Evolutionary conservation across 2,329 filamentous ascomycete genomes (phyloP).

Genomic region (Exophiala dermatitidis): DNA sequence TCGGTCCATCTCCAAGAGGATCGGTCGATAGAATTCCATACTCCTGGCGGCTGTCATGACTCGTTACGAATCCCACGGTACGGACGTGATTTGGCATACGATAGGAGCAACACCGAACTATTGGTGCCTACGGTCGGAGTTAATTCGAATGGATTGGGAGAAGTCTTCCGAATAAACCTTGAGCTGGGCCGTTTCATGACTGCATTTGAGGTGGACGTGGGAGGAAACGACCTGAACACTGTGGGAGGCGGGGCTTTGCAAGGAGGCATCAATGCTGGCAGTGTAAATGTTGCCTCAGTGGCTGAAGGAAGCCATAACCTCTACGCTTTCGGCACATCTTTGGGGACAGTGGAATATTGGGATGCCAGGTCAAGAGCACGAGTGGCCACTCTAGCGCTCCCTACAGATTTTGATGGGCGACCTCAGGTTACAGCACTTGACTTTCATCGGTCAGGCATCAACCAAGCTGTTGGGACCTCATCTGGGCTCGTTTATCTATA

Average conservation of each 20-base stretch:
- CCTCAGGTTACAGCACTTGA: slow-evolving; percentile 77
- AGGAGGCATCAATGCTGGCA: slow-evolving; percentile 75
- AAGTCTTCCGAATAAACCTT: slow-evolving; percentile 87
- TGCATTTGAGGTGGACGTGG: slow-evolving; percentile 84
- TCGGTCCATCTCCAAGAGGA: slow-evolving; percentile 90
- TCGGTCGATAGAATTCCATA: slow-evolving; percentile 87
- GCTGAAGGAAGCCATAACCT: slow-evolving; percentile 86
- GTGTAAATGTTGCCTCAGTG: slow-evolving; percentile 78
- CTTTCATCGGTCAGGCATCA: slow-evolving; percentile 76
- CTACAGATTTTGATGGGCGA: slow-evolving; percentile 35
- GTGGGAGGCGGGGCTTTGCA: slow-evolving; percentile 68
- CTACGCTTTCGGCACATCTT: slow-evolving; percentile 83
- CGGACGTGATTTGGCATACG: slow-evolving; percentile 81
- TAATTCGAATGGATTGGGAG: slow-evolving; percentile 75
- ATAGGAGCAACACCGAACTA: slow-evolving; percentile 72
- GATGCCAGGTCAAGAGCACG: slow-evolving; percentile 77
- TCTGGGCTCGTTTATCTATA: slow-evolving; percentile 84
- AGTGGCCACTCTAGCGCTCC: slow-evolving; percentile 65
- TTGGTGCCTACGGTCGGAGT: slow-evolving; percentile 82
- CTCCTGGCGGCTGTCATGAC: slow-evolving; percentile 78
- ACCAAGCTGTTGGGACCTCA: slow-evolving; percentile 78
- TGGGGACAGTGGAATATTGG: slow-evolving; percentile 97
- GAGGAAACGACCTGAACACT: slow-evolving; percentile 65
- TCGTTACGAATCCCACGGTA: slow-evolving; percentile 85
- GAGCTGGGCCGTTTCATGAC: slow-evolving; percentile 92